phyloP scores from a whole-genome alignment of 345 rosid species.

The Eutrema heterophyllum region DNA sequence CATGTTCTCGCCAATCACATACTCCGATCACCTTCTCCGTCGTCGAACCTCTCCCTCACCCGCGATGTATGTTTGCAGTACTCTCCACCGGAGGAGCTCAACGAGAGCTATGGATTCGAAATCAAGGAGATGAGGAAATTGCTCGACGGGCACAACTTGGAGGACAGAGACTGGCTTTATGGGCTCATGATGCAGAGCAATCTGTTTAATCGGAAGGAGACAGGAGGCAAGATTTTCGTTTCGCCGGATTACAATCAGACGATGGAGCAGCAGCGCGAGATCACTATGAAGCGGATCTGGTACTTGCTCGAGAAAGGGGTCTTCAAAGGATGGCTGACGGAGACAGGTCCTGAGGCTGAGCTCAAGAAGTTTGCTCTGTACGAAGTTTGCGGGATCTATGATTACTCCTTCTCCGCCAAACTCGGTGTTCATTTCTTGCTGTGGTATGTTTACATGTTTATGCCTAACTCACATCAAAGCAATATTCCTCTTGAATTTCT shows the following conservation, averaged over 20 bases:
- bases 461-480: no score
- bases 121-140: slow-evolving; percentile 58
- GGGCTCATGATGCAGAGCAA: slow-evolving; percentile 61
- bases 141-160: slow-evolving; percentile 62
- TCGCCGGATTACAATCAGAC: slow-evolving; percentile 78
- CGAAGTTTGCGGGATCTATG: slow-evolving; percentile 54
- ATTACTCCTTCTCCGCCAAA: slow-evolving; percentile 67
- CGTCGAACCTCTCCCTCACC: slow-evolving; percentile 18
- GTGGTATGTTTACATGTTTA: slow-evolving; percentile 39
- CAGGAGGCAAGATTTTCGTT: slow-evolving; percentile 69
- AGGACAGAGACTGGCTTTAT: slow-evolving; percentile 75
- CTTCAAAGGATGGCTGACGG: slow-evolving; percentile 73
- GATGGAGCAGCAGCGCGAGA: slow-evolving; percentile 92
- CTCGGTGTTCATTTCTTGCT: slow-evolving; percentile 81
- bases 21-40: slow-evolving; percentile 18
- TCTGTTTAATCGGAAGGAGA: slow-evolving; percentile 61
- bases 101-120: slow-evolving; percentile 50
- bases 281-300: slow-evolving; percentile 63
- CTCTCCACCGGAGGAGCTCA: slow-evolving; percentile 58
- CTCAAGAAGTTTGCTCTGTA: slow-evolving; percentile 51
- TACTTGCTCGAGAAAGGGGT: slow-evolving; percentile 59
- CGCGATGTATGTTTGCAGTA: slow-evolving; percentile 52
- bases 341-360: slow-evolving; percentile 49
- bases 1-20: slow-evolving; percentile 58
- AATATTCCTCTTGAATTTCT: no score